phyloP scores from a whole-genome alignment of 192 early-diverging fungal species.

The Umbelopsis vinacea region DNA sequence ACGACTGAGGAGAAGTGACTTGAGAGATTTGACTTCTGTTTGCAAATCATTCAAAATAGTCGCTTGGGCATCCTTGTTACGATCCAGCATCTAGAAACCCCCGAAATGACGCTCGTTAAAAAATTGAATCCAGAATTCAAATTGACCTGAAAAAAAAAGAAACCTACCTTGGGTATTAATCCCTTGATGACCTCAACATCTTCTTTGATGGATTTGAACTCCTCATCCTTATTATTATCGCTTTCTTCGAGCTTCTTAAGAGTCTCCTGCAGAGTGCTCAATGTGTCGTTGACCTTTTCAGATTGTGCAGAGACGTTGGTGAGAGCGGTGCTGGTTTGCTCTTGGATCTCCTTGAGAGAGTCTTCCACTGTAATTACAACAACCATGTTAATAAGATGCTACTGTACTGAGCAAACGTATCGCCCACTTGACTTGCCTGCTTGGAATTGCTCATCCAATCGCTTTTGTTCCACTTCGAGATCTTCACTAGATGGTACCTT shows the following conservation, averaged over 20 bases:
- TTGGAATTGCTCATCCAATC: conserved; percentile 69
- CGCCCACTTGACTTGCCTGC: conserved; percentile 34
- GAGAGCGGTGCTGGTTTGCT: conserved; percentile 66
- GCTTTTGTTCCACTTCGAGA: conserved; percentile 69
- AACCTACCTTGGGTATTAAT: conserved; percentile 77
- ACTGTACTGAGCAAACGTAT: not conserved
- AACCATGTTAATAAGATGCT: not conserved
- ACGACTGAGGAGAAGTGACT: conserved; percentile 87
- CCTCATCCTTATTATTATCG: conserved; percentile 69
- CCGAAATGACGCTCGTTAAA: too few species aligned
- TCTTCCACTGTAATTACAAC: conserved; percentile 35
- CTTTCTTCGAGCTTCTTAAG: conserved; percentile 65
- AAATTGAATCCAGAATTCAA: too few species aligned
- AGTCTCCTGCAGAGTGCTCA: conserved; percentile 65
- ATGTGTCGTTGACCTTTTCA: conserved; percentile 68
- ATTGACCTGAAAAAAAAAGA: too few species aligned
- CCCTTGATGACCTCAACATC: conserved; percentile 74
- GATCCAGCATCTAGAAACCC: conserved; percentile 81
- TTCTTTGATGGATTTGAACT: conserved; percentile 71
- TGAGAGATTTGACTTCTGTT: conserved; percentile 91
- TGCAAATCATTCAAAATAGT: conserved; percentile 81
- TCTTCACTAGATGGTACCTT: conserved; percentile 67
- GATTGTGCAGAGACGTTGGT: conserved; percentile 69
- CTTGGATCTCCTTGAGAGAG: conserved; percentile 61
- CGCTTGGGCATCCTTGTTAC: conserved; percentile 71